These are phyloP conservation scores for Pythium periplocum DNA, from an alignment of 352 stramenopile species.

Conservation along the genomic window DNA sequence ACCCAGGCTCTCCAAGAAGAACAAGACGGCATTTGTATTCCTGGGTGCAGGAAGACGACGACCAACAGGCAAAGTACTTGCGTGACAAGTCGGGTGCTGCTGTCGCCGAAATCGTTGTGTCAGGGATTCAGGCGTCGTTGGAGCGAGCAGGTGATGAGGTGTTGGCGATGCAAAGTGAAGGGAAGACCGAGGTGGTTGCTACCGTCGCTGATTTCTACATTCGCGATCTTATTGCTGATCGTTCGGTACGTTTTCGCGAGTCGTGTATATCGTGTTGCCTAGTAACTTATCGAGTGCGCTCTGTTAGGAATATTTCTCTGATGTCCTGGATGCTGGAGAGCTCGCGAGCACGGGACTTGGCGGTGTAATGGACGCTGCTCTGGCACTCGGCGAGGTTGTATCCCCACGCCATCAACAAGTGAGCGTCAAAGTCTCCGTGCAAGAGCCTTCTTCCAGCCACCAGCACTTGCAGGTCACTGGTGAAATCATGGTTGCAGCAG, in stretches of 20 bases:
- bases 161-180: neutral
- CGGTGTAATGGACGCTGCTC: no score
- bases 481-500: conserved; percentile 5
- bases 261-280: neutral
- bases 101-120: conserved; percentile 12
- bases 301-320: neutral
- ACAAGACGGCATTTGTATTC: conserved; percentile 10
- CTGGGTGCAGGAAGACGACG: conserved; percentile 12
- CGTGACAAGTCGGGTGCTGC: neutral
- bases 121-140: conserved; percentile 1
- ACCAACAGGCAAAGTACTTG: no score
- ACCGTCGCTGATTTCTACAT: neutral
- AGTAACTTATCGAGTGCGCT: neutral
- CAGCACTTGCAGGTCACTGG: neutral
- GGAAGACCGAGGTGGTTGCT: neutral
- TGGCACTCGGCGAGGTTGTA: no score
- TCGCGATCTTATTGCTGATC: conserved; percentile 14
- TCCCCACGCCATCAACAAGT: no score
- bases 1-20: no score
- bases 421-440: no score
- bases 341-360: no score
- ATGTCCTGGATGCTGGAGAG: neutral
- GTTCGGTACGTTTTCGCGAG: conserved; percentile 9
- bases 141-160: neutral
- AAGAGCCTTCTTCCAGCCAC: no score